Evolutionary conservation across 2,329 filamentous ascomycete genomes (phyloP), one percentile per base, ranked within the genome.

Genomic region (Gaeumannomyces tritici): DNA sequence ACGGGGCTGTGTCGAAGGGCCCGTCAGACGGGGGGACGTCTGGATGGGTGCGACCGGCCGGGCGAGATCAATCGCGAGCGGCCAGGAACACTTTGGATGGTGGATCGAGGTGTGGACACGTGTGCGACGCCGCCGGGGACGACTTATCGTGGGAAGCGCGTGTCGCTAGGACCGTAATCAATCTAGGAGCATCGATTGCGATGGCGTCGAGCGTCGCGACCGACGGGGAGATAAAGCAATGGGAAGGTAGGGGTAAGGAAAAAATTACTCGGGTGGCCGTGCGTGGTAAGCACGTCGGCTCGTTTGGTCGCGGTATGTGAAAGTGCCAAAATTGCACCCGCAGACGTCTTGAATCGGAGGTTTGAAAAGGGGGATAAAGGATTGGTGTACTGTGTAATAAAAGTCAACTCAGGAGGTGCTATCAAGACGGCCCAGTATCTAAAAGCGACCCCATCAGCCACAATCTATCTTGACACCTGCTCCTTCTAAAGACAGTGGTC

Each of bases 371-470:
- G 26, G 28, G 55, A 57, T 13, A 47, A 33, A 27, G 24, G 11
- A 31, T 59, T 31, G 7, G 31, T 59, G 57, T 59, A 59, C 42
- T 59, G 31, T 59, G 57, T 59, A 59, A 59, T 59, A 42, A 59
- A 42, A 59, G 57, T 47, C 58, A 24, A 47, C 58, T 47, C 57
- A 59, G 58, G 58, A 51, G 35, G 57, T 59, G 57, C 57, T 59
- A 51, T 51, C 42, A 51, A 51, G 42, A 21, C 42, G 4, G 42
- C 42, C 42, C 42, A 51, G 42, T 51, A n/a, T 51, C 42, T 51
- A 51, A 21, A 51, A 24, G 21, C 42, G 42, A 51, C 42, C 42
- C 18, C 42, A 11, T 51, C 42, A 51, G 42, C 42, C 42, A 51
- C 55, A 57, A n/a, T n/a, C 55, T 2, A 4, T 15, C 55, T 27